Percentiles rank a stretch among this genome's conserved stretches.
Evolutionary conservation across 2,329 filamentous ascomycete species (phyloP).

Genomic region (Penicillium oxalicum): DNA sequence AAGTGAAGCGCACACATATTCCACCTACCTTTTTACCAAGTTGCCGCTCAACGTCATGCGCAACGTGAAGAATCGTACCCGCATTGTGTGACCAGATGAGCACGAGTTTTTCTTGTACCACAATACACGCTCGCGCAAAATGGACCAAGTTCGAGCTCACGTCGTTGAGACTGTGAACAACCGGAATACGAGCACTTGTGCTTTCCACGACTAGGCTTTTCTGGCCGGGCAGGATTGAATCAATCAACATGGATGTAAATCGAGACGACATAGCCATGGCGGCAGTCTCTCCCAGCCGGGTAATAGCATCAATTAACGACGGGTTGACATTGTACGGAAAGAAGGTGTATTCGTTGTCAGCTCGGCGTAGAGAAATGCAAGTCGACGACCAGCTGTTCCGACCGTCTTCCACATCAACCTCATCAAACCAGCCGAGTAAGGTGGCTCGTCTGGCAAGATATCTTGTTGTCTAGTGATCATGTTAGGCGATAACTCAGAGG

Average conservation of each 20-base stretch:
- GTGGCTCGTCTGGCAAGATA: constrained; percentile 6
- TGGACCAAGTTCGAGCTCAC: constrained; percentile 3
- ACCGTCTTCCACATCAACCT: not conserved
- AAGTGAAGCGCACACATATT: not conserved
- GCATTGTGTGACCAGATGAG: constrained; percentile 12
- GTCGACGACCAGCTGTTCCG: constrained; percentile 3
- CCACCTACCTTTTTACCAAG: constrained; percentile 5
- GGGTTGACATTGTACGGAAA: constrained; percentile 4
- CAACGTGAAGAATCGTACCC: constrained; percentile 8
- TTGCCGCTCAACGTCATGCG: constrained; percentile 12
- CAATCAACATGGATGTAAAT: constrained; percentile 3
- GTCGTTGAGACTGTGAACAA: constrained; percentile 3
- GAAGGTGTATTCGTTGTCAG: constrained; percentile 4
- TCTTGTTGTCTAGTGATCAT: not conserved
- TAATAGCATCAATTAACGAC: constrained; percentile 1
- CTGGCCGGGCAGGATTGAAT: constrained; percentile 1
- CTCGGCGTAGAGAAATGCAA: constrained; percentile 2
- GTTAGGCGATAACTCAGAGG: not conserved
- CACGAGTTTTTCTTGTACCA: constrained; percentile 2
- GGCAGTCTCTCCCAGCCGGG: constrained; percentile 2
- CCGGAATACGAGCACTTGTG: constrained; percentile 6
- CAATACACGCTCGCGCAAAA: constrained; percentile 4
- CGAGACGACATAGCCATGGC: constrained; percentile 4
- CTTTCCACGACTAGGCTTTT: constrained; percentile 5
- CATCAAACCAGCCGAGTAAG: constrained; percentile 7